Evolutionary conservation across 1,284 basidiomycete genomes (phyloP).

Genomic region (Schizophyllum commune): DNA sequence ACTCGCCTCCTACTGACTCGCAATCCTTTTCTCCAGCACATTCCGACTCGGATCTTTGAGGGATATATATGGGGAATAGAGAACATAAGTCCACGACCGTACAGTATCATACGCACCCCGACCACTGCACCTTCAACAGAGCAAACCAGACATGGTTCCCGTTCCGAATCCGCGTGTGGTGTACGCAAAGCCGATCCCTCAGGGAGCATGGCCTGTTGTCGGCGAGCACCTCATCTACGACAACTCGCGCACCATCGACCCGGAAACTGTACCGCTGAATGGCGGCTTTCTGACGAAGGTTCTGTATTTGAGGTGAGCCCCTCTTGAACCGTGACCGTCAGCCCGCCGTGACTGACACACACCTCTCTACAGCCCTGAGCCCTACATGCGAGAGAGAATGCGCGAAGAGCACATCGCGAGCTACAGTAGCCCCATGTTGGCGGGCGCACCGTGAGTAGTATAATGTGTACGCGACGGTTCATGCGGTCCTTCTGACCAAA

Average conservation of each 20-base stretch:
- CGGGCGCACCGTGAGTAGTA: conserved; percentile 24
- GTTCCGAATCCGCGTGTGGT: conserved; percentile 8
- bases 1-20: too few species aligned
- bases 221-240: conserved; percentile 42
- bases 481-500: neutral
- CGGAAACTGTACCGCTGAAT: conserved; percentile 38
- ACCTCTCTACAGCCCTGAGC: conserved; percentile 15
- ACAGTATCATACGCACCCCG: too few species aligned
- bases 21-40: too few species aligned
- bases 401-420: conserved; percentile 15
- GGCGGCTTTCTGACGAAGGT: conserved; percentile 47
- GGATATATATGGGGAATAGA: too few species aligned
- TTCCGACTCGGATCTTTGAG: too few species aligned
- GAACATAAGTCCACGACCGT: too few species aligned
- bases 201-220: conserved; percentile 35
- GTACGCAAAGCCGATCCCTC: neutral
- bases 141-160: neutral
- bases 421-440: conserved; percentile 17
- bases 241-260: conserved; percentile 37
- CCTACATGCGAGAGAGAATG: conserved; percentile 31
- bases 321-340: too few species aligned
- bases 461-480: neutral
- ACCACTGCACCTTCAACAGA: too few species aligned
- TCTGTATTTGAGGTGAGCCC: conserved; percentile 14
- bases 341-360: neutral